Base-by-base conservation (phyloP, 495 filamentous ascomycete species). In the Penicillium angulare region DNA sequence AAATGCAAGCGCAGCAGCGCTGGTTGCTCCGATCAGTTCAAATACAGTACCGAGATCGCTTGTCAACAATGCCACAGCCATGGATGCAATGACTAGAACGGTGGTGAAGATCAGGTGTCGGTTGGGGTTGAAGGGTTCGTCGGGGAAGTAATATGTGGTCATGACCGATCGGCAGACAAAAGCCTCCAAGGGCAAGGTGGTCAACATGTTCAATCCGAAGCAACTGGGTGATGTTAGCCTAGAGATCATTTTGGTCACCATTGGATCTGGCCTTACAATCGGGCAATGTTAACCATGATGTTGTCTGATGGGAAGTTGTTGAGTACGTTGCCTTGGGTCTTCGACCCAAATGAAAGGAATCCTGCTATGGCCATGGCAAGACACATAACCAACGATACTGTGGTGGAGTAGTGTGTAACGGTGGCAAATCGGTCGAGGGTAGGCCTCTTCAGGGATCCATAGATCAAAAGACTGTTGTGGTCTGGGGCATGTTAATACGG, bases 81-180 rank as follows among this genome's bases (percentile, higher is more conserved):
- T 89, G 44, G 93, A 88, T 22, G 82, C 76, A 16, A 91, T 74
- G 15, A 97, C 90, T 41, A 97, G 73, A 10, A 81, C 69, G 1
- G 90, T 88, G 32, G 83, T 92, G 62, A 97, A 88, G 41, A 93
- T 81, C 42, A 97, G 62, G 62, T 98, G 93, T 42, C 91, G 83
- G 50, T 86, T 85, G 59, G 89, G 82, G 61, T 88, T 87, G 67
- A 88, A 91, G 0, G 86, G 86, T 54, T 91, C 85, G 53, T 80
- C 70, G 1, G 86, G 88, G 68, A 90, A 96, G 71, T 84, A 98
- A 72, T 96, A 98, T 40, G 88, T 92, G 27, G 87, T 80, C 87
- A 97, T 95, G 34, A 97, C 93, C 65, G 96, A 92, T 49, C 93
- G 84, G 67, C 95, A 97, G 36, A 98, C 93, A 67, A 98, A 98